Base-by-base conservation (phyloP, 805 yeast species). In the Metschnikowia henanensis region DNA sequence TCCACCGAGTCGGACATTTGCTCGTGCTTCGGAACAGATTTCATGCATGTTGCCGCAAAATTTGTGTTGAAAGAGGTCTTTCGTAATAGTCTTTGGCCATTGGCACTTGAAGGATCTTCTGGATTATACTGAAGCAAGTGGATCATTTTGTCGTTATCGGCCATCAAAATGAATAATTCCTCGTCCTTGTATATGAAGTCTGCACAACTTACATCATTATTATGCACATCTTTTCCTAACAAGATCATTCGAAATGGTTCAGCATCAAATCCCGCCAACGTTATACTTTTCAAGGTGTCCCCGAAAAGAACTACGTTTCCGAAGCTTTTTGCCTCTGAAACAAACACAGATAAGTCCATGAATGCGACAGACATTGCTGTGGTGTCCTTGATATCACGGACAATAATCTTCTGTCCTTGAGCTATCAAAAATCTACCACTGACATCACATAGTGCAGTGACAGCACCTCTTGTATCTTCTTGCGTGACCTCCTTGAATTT, bases 281-380 rank as follows among this genome's bases (percentile, higher is more conserved):
- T 81, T 4, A 88, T 72, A 52, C 90, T 80, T 53, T 87, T 84
- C 64, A 81, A 73, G 0, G 87, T 70, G 62, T 94, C 99, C 16
- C 95, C 95, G 15, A 90, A 64, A 2, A 90, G 56, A n/a, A 92
- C 60, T 55, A 92, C 66, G 60, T 91, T 88, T 30, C 95, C 91
- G 60, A 89, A 80, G 51, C 90, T 75, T 64, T 91, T 91, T 13
- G 88, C 76, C 51, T 87, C 95, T 6, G 85, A 73, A 2, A 88
- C 80, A 61, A 80, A 88, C 0, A 90, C 79, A 1, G 90, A 80
- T n/a, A 90, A 78, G 60, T 94, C 98, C 42, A 84, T 72, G 57
- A 94, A 94, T 1, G 98, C 98, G 4, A 94, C 97, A 0, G 98
- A 97, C 23, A 86, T 89, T 3, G 89, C 88, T 42, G 87, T 86